Percentiles rank a stretch among this genome's conserved stretches.
phyloP scores from a whole-genome alignment of 208 protist species.

The Crithidia sp. region DNA sequence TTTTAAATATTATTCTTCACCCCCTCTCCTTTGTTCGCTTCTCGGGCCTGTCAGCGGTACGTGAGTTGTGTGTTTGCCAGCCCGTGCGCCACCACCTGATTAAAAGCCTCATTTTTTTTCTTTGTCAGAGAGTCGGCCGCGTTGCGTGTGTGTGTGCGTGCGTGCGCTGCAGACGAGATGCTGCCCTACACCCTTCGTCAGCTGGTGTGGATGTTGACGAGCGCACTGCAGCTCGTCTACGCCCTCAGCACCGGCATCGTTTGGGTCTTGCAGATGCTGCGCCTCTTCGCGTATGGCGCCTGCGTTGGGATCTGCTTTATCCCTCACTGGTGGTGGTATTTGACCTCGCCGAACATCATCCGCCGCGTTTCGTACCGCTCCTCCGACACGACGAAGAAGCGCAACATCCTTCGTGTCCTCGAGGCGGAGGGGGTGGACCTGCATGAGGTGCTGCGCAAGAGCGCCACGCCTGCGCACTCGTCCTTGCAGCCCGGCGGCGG shows the following conservation, averaged over 20 bases:
- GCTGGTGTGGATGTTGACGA: constrained; percentile 66
- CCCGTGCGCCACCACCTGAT: too few species aligned
- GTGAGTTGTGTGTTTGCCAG: not conserved
- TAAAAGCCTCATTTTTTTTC: not conserved
- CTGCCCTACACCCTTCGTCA: constrained; percentile 56
- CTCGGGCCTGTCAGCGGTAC: not conserved
- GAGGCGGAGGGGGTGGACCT: constrained; percentile 51
- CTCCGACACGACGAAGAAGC: constrained; percentile 43
- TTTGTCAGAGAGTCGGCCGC: not conserved
- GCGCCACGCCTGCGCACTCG: not conserved
- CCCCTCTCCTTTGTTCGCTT: not conserved
- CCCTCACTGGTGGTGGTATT: constrained; percentile 71
- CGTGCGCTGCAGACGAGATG: constrained; percentile 14
- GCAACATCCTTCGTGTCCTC: constrained; percentile 54
- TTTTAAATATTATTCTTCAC: not conserved
- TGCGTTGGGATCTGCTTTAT: constrained; percentile 50
- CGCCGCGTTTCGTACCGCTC: constrained; percentile 66
- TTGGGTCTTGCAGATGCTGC: constrained; percentile 65
- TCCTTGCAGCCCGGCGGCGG: not conserved
- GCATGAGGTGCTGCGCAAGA: constrained; percentile 21
- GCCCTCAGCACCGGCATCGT: constrained; percentile 57
- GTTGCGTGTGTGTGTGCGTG: constrained; percentile 1
- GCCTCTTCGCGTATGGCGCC: constrained; percentile 45
- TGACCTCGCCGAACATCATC: constrained; percentile 70
- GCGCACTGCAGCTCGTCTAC: constrained; percentile 50